A percentile compares a stretch with the other conserved stretches of the same genome.
Conservation (phyloP, 2,329 filamentous ascomycete genomes). For the Phoma herbarum region DNA sequence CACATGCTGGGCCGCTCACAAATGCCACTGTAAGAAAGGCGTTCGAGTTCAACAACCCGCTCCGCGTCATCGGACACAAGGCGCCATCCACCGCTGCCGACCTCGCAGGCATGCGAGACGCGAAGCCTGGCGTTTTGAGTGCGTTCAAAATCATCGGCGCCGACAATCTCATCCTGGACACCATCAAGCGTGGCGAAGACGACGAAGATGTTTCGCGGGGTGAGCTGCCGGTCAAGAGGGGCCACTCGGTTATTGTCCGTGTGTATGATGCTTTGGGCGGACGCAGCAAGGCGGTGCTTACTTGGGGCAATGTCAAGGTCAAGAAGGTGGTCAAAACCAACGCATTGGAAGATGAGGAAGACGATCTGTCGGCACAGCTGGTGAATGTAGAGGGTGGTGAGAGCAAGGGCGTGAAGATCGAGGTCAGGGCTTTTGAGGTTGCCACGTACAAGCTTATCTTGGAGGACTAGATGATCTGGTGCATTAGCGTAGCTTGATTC, state of each 20-base stretch:
- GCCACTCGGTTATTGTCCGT: slow-evolving; percentile 81
- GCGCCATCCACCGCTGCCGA: slow-evolving; percentile 36
- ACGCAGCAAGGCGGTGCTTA: slow-evolving; percentile 74
- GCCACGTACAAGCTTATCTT: slow-evolving; percentile 73
- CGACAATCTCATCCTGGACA: slow-evolving; percentile 79
- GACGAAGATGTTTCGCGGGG: slow-evolving; percentile 62
- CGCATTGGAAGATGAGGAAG: slow-evolving; percentile 84
- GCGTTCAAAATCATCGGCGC: slow-evolving; percentile 73
- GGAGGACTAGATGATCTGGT: neutral
- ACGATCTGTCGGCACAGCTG: slow-evolving; percentile 52
- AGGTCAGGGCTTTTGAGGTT: slow-evolving; percentile 82
- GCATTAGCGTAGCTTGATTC: too few relatives aligned
- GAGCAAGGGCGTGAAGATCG: slow-evolving; percentile 60
- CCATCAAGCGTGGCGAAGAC: slow-evolving; percentile 82
- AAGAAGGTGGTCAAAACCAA: slow-evolving; percentile 85
- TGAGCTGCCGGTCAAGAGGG: slow-evolving; percentile 68
- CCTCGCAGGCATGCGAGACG: slow-evolving; percentile 1
- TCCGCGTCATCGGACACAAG: slow-evolving; percentile 62
- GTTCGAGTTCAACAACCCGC: slow-evolving; percentile 88
- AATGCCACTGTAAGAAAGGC: slow-evolving; percentile 80
- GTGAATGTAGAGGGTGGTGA: slow-evolving; percentile 60
- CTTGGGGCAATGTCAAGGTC: slow-evolving; percentile 71
- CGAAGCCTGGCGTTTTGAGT: slow-evolving; percentile 48
- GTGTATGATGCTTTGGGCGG: slow-evolving; percentile 92
- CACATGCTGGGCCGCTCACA: slow-evolving; percentile 77